Evolutionary conservation across 176 grass and related monocot genomes (phyloP), one percentile per base, ranked within the genome.

Genomic region (Alopecurus myosuroides): DNA sequence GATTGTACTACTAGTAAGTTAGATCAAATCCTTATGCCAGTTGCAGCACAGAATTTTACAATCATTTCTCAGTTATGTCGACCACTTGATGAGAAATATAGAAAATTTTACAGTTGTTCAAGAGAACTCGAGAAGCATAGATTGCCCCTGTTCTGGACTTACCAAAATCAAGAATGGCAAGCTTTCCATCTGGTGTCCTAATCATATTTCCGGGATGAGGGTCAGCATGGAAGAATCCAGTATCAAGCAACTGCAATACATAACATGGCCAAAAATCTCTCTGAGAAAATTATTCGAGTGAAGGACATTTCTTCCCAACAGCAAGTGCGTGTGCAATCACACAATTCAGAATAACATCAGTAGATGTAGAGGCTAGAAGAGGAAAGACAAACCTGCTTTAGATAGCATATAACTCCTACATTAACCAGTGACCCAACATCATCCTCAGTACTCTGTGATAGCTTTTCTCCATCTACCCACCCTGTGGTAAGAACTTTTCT

Each of bases 91-190:
- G 17, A 65, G 69, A 70, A 30, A 61, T 18, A 84, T 70, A 34
- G 13, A 81, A 73, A 80, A 17, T 7, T 75, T 9, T 11, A 53
- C 17, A 22, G 40, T 30, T 82, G 0, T 2, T 15, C 39, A 52
- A 2, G 20, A 22, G 58, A 79, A 35, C 39, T 44, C 6, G 9
- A 49, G 58, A 79, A 35, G 58, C 58, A 42, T 70, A 77, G 44
- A 41, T 19, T 77, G 57, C 19, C n/a, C 79, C 58, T 50, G 79
- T 62, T 70, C 19, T 57, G 79, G 40, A 36, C 89, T 90, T 85
- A 98, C 96, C 96, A 82, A 98, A 98, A 91, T 98, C 96, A 88
- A 98, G 91, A 92, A 98, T 98, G n/a, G 93, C 93, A 64, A 98
- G 69, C 73, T 98, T 98, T 84, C 96, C 96, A 74, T 98, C 96